Evolutionary conservation across 257 asterid species (phyloP).

Genomic region (Ligustrum vulgare): DNA sequence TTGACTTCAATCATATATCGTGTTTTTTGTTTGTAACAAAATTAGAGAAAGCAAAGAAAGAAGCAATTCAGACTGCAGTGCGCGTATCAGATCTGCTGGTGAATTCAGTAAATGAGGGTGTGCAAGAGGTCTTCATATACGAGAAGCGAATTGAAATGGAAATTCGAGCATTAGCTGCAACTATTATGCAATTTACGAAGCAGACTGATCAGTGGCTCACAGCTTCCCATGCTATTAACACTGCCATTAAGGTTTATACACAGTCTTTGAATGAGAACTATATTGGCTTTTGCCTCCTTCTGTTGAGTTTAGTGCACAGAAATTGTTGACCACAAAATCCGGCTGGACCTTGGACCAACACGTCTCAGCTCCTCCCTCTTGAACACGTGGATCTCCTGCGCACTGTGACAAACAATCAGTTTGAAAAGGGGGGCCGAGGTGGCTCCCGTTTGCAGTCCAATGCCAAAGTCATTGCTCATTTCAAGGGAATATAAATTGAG

Average conservation of each 20-base stretch:
- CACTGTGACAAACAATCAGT: too few species aligned
- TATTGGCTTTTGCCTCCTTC: background rate
- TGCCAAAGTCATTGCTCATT: too few species aligned
- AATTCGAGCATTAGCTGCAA: slow-evolving; percentile 59
- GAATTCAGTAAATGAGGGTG: slow-evolving; percentile 73
- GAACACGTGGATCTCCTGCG: too few species aligned
- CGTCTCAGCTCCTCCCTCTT: too few species aligned
- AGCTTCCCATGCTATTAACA: slow-evolving; percentile 77
- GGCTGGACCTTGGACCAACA: too few species aligned
- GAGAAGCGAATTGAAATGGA: slow-evolving; percentile 87
- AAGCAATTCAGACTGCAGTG: slow-evolving; percentile 54
- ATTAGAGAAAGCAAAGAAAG: slow-evolving; percentile 73
- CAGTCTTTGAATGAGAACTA: background rate
- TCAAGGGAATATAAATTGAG: too few species aligned
- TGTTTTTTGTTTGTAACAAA: background rate
- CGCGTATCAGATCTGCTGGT: slow-evolving; percentile 70
- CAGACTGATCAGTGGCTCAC: slow-evolving; percentile 93
- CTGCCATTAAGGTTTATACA: slow-evolving; percentile 70
- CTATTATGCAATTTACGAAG: slow-evolving; percentile 62
- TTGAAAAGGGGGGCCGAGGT: too few species aligned
- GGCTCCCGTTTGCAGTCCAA: too few species aligned
- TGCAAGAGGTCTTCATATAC: slow-evolving; percentile 66
- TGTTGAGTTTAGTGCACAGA: background rate
- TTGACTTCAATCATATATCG: background rate
- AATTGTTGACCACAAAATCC: too few species aligned